Conservation (phyloP, 2,329 filamentous ascomycete species). For the Aspergillus sp. region DNA sequence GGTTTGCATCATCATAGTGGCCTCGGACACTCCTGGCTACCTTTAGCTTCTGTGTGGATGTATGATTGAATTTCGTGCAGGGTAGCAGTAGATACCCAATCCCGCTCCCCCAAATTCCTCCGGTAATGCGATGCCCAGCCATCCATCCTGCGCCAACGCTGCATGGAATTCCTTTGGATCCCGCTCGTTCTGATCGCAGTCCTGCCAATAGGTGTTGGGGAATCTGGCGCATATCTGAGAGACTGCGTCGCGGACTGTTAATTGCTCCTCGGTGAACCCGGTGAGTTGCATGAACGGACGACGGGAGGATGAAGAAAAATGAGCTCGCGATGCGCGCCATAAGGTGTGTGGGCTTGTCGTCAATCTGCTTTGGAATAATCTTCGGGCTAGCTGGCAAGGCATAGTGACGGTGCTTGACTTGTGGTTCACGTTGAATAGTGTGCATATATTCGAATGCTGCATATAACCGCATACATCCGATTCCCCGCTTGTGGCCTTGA, state of each 20-base stretch:
- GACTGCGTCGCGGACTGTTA: conserved; percentile 64
- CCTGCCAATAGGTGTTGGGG: conserved; percentile 65
- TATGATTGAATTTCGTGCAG: too few relatives aligned
- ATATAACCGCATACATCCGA: background rate
- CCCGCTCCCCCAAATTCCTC: conserved; percentile 66
- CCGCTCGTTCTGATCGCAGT: conserved; percentile 59
- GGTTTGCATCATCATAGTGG: conserved; percentile 80
- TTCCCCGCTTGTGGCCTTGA: background rate
- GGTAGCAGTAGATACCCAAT: conserved; percentile 38
- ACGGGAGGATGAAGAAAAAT: conserved; percentile 26
- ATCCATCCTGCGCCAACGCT: conserved; percentile 64
- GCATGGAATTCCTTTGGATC: conserved; percentile 71
- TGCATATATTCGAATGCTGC: background rate
- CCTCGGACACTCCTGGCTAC: conserved; percentile 56
- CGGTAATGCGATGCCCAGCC: conserved; percentile 72
- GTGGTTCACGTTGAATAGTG: background rate
- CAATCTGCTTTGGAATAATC: background rate
- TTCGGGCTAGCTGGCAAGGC: background rate
- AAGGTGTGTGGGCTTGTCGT: background rate
- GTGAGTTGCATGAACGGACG: conserved; percentile 59
- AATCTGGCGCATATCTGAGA: conserved; percentile 61
- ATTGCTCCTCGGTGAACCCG: conserved; percentile 63
- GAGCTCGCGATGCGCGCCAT: background rate
- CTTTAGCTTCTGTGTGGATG: too few relatives aligned
- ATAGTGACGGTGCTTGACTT: background rate